Base-by-base conservation (phyloP, 768 basidiomycete genomes). In the Russula earlei region DNA sequence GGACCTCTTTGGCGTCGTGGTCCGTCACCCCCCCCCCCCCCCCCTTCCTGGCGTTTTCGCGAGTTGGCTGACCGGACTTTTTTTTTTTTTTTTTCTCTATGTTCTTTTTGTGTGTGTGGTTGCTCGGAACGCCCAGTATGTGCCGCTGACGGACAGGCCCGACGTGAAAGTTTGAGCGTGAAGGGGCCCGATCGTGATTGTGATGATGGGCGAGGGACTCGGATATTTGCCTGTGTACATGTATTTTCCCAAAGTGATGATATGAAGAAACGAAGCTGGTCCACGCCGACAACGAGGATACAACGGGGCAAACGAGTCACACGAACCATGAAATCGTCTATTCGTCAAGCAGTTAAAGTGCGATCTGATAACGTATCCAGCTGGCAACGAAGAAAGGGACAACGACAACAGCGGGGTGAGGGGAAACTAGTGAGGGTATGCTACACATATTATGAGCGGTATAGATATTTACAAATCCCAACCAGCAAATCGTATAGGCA, bases 1-100 rank as follows among this genome's bases (percentile, higher is more conserved):
- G 55, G 70, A 77, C 52, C 71, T 95, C 2, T 91, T 96, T 75
- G 85, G 78, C 22, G 94, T 95, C n/a, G 73, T 75, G 64, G 92
- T 93, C 41, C 67, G 87, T 72, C 46, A 22, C 31, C 42, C 53
- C 45, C 37, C 11, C 49, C 45, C 37, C 10, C 49, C 27, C 29
- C 2, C 27, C 3, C 9, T 12, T 17, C 25, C 20, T 11, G 2
- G 4, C 14, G 15, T n/a, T n/a, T n/a, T 11, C 17, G 44, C 17
- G 25, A 45, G 29, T 31, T n/a, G n/a, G 44, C 44, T 45, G 15
- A 42, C 17, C 44, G 27, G 15, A 42, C 17, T 9, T n/a, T 8
- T 31, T 53, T 22, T 20, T 15, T 20, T 25, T 14, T 24, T 46
- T 29, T 24, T 54, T 52, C n/a, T n/a, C n/a, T n/a, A n/a, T n/a